These are phyloP conservation scores for Vigna hirtella DNA, from an alignment of 306 rosid genomes.

Conservation along the genomic window DNA sequence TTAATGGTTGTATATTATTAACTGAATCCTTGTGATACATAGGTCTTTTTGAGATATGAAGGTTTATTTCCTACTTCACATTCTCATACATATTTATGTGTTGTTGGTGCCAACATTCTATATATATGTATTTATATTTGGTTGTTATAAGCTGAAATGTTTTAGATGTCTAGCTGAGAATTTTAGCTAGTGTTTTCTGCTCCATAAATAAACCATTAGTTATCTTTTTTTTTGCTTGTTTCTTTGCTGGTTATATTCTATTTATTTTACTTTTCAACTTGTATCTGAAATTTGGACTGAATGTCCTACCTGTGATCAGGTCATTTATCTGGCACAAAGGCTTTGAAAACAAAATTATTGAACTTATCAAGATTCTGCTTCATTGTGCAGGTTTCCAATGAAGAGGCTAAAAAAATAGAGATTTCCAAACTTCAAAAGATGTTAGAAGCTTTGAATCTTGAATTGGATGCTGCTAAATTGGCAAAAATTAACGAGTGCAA, in stretches of 20 bases:
- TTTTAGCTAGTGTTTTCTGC: background rate
- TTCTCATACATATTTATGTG: slow-evolving; percentile 24
- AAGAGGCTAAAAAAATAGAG: slow-evolving; percentile 80
- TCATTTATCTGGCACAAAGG: slow-evolving; percentile 31
- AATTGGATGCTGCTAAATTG: slow-evolving; percentile 87
- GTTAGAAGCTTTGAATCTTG: slow-evolving; percentile 78
- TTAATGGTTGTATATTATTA: slow-evolving; percentile 24
- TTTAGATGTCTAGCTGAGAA: background rate
- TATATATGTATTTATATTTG: background rate
- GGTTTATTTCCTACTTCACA: slow-evolving; percentile 6
- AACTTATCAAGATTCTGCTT: slow-evolving; percentile 35
- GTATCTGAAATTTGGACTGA: slow-evolving; percentile 33
- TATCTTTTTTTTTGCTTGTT: background rate
- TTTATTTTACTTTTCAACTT: slow-evolving; percentile 20
- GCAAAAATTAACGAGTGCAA: slow-evolving; percentile 92
- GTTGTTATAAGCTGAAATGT: background rate
- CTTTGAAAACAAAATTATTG: slow-evolving; percentile 13
- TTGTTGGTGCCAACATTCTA: background rate
- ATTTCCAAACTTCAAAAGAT: slow-evolving; percentile 75
- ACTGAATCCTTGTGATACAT: slow-evolving; percentile 8
- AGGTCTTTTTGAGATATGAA: slow-evolving; percentile 17
- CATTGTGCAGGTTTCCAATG: slow-evolving; percentile 83
- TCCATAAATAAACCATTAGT: background rate
- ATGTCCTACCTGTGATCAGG: slow-evolving; percentile 15
- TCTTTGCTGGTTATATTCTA: slow-evolving; percentile 16